Evolutionary conservation across 805 yeast species (phyloP).

Genomic region (Suhomyces sp.): DNA sequence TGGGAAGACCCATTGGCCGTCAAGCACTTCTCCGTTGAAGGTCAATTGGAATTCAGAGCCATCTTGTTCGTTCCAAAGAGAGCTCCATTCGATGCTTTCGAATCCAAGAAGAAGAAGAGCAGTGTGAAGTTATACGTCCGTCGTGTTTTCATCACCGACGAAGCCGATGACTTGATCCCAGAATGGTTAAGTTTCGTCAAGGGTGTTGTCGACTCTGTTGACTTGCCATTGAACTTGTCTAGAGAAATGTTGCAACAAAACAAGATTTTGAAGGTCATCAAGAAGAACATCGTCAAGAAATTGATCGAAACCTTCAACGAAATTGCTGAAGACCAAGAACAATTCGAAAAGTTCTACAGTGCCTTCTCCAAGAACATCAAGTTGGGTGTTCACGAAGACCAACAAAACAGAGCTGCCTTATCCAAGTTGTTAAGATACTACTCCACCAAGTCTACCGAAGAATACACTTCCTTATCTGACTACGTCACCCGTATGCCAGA

Average conservation of each 20-base stretch:
- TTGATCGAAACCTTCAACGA: constrained; percentile 97
- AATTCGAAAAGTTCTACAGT: constrained; percentile 95
- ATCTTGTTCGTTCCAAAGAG: constrained; percentile 96
- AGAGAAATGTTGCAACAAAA: constrained; percentile 99
- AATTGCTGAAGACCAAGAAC: constrained; percentile 98
- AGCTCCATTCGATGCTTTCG: constrained; percentile 98
- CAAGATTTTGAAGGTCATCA: constrained; percentile 98
- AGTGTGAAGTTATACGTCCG: constrained; percentile 98
- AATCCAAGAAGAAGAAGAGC: constrained; percentile 97
- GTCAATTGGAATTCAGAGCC: constrained; percentile 99
- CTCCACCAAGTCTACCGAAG: constrained; percentile 94
- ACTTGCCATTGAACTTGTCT: constrained; percentile 98
- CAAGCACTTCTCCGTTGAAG: constrained; percentile 99
- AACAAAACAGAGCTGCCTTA: constrained; percentile 93
- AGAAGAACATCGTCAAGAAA: constrained; percentile 98
- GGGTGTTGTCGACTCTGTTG: constrained; percentile 99
- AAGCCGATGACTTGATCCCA: constrained; percentile 98
- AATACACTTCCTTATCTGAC: constrained; percentile 90
- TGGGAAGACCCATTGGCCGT: constrained; percentile 99
- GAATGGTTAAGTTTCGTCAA: constrained; percentile 96
- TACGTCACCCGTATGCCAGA: constrained; percentile 99
- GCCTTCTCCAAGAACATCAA: constrained; percentile 98
- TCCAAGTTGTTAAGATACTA: constrained; percentile 95
- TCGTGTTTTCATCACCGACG: constrained; percentile 99
- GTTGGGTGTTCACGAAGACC: constrained; percentile 98